phyloP scores from a whole-genome alignment of 163 green algal species.

The Chloromonas sp. region DNA sequence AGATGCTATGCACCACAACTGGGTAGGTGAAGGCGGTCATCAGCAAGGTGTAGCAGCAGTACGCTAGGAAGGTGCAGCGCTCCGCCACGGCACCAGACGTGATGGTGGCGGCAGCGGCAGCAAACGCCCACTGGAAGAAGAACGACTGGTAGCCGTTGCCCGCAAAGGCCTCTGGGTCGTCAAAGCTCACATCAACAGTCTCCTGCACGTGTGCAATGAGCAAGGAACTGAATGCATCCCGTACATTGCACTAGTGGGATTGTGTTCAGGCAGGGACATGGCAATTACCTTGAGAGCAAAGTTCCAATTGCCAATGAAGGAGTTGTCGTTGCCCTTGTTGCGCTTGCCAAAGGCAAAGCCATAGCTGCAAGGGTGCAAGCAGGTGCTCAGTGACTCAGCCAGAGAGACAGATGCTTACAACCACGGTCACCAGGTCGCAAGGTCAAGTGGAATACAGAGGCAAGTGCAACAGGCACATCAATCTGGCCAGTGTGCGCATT shows the following conservation, averaged over 20 bases:
- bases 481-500: too few relatives aligned
- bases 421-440: too few relatives aligned
- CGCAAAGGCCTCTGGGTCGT: background rate
- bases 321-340: background rate
- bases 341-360: slow-evolving; percentile 7
- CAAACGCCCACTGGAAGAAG: slow-evolving; percentile 60
- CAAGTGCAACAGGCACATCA: too few relatives aligned
- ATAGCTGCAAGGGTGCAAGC: background rate
- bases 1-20: slow-evolving; percentile 55
- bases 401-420: background rate
- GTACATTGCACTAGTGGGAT: background rate
- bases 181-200: background rate
- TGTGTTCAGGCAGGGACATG: background rate
- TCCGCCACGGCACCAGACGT: slow-evolving; percentile 47
- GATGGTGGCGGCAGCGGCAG: slow-evolving; percentile 54
- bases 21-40: slow-evolving; percentile 86
- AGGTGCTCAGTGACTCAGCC: background rate
- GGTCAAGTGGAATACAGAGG: too few relatives aligned
- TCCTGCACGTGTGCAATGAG: background rate
- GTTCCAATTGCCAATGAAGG: background rate
- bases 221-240: background rate
- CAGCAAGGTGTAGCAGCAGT: slow-evolving; percentile 79
- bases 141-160: slow-evolving; percentile 1
- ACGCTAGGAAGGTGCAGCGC: slow-evolving; percentile 39
- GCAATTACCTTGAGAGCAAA: background rate